phyloP scores from a whole-genome alignment of 306 rosid species.

The Dalbergia cochinchinensis region DNA sequence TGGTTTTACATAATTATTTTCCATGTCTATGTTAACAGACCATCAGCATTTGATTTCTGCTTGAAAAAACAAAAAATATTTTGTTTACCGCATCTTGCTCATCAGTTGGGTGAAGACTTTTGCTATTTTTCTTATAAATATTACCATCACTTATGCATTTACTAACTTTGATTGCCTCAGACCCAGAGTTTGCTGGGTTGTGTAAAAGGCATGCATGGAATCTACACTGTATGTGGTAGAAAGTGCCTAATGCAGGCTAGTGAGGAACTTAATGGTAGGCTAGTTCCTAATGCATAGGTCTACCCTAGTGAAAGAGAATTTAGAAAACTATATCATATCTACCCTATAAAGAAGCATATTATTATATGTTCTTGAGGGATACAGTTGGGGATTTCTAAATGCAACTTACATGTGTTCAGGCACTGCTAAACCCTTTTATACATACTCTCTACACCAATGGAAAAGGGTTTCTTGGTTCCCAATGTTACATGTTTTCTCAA shows the following conservation, averaged over 20 bases:
- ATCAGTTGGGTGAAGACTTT: conserved; percentile 10
- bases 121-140: neutral
- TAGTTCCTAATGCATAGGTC: no score
- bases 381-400: neutral
- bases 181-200: neutral
- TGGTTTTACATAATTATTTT: neutral
- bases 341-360: conserved; percentile 16
- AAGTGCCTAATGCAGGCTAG: neutral
- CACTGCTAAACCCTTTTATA: neutral
- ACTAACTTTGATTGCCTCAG: neutral
- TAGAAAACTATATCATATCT: conserved; percentile 28
- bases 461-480: conserved; percentile 21
- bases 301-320: no score
- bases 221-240: neutral
- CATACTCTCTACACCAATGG: neutral
- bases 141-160: neutral
- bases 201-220: neutral
- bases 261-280: no score
- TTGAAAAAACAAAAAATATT: neutral
- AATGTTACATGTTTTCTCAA: neutral
- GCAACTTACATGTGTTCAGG: conserved; percentile 12
- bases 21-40: neutral
- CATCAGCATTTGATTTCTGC: conserved; percentile 12
- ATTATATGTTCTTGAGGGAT: conserved; percentile 15
- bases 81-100: conserved; percentile 3